Evolutionary conservation across 2,329 filamentous ascomycete genomes (phyloP).

Genomic region (Emericellopsis atlantica): DNA sequence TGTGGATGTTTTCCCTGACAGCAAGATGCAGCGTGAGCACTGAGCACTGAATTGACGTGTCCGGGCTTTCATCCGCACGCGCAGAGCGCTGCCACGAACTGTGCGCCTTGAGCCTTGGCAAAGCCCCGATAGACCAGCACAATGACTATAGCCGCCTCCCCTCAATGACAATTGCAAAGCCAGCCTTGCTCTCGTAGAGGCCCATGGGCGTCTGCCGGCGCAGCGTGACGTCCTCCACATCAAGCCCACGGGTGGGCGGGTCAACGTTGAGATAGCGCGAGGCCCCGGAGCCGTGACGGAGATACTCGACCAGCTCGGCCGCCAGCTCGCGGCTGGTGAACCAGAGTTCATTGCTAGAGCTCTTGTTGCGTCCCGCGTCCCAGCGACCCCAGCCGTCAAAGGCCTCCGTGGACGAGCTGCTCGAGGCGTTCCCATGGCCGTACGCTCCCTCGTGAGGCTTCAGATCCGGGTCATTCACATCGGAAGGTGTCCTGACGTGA

Average conservation of each 20-base stretch:
- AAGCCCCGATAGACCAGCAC: too few species aligned
- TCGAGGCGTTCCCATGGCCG: not conserved
- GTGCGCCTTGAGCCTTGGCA: too few species aligned
- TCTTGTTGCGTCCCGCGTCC: conserved; percentile 8
- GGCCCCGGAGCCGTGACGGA: conserved; percentile 20
- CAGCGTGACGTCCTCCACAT: conserved; percentile 32
- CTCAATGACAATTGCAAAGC: conserved; percentile 34
- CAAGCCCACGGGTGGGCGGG: too few species aligned
- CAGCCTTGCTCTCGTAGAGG: conserved; percentile 34
- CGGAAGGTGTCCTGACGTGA: conserved; percentile 27
- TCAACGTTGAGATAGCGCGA: conserved; percentile 14
- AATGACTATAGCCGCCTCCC: conserved; percentile 9
- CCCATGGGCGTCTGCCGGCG: conserved; percentile 37
- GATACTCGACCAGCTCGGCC: conserved; percentile 25
- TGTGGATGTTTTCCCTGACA: too few species aligned
- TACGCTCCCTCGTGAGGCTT: not conserved
- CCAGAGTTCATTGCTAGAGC: conserved; percentile 19
- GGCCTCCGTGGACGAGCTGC: conserved; percentile 7
- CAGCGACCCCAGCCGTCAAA: conserved; percentile 36
- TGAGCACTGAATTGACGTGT: too few species aligned
- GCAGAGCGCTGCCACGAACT: too few species aligned
- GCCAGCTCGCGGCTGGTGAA: conserved; percentile 35
- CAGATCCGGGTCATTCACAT: not conserved
- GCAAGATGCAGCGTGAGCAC: too few species aligned
- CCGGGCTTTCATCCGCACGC: too few species aligned